phyloP scores from a whole-genome alignment of 192 early-diverging fungal genomes.

The Borealophlyctis nickersoniae region DNA sequence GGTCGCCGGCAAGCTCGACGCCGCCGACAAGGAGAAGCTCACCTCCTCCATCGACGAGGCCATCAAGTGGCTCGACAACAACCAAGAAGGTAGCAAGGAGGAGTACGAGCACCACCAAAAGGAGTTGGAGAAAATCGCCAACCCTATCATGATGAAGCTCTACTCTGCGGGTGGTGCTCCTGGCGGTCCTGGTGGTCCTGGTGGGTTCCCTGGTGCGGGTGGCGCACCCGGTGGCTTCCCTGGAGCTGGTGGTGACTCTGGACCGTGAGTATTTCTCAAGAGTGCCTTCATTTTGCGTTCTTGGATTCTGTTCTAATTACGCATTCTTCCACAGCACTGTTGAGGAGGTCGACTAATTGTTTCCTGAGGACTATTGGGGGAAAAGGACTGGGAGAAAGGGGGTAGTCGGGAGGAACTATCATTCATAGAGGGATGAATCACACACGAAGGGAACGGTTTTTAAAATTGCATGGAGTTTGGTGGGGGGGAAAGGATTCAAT shows the following conservation, averaged over 20 bases:
- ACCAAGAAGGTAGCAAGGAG: slow-evolving; percentile 85
- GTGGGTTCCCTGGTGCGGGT: slow-evolving; percentile 44
- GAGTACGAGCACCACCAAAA: slow-evolving; percentile 87
- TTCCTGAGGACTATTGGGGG: no score
- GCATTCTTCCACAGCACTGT: no score
- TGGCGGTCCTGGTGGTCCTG: slow-evolving; percentile 43
- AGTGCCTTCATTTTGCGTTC: no score
- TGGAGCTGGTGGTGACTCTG: slow-evolving; percentile 38
- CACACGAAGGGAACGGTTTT: no score
- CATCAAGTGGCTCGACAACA: slow-evolving; percentile 85
- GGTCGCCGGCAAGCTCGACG: slow-evolving; percentile 67
- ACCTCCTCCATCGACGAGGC: slow-evolving; percentile 69
- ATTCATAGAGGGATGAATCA: no score
- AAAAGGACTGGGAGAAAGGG: no score
- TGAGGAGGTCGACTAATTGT: slow-evolving; percentile 55
- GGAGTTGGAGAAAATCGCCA: slow-evolving; percentile 81
- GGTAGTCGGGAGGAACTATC: no score
- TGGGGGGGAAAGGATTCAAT: no score
- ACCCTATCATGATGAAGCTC: slow-evolving; percentile 90
- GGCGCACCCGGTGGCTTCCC: slow-evolving; percentile 69
- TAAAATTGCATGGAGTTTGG: no score
- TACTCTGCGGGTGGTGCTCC: slow-evolving; percentile 69
- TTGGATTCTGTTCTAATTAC: no score
- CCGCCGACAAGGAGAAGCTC: slow-evolving; percentile 79
- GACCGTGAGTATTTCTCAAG: no score